These are phyloP conservation scores for Pseudogymnoascus sp. DNA, from an alignment of 2,329 filamentous ascomycete genomes.

Conservation along the genomic window DNA sequence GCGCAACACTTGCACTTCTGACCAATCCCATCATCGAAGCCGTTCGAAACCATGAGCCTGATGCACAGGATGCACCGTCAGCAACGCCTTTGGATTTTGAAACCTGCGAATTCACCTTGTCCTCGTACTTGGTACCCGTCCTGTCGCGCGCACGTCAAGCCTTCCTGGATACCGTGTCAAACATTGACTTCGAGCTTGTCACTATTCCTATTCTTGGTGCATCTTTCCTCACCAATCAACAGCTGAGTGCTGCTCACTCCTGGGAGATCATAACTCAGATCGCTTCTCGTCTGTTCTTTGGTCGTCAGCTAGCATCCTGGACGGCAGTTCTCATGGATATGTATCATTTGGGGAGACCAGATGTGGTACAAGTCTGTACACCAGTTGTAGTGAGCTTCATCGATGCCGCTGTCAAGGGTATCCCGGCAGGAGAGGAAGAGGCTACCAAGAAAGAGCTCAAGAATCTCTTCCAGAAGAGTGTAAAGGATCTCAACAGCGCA, in stretches of 20 bases:
- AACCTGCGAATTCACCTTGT: background rate
- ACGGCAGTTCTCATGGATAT: slow-evolving; percentile 18
- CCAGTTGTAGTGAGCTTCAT: slow-evolving; percentile 16
- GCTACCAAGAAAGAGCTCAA: background rate
- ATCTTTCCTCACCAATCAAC: background rate
- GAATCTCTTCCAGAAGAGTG: slow-evolving; percentile 10
- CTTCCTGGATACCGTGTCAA: background rate
- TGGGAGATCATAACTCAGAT: slow-evolving; percentile 18
- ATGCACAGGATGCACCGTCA: background rate
- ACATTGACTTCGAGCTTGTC: background rate
- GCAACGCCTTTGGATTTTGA: background rate
- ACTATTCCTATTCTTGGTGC: background rate
- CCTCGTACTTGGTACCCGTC: background rate
- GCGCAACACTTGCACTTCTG: slow-evolving; percentile 11
- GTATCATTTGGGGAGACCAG: slow-evolving; percentile 19
- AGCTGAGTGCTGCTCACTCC: background rate
- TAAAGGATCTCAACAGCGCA: slow-evolving; percentile 2
- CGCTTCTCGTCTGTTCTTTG: slow-evolving; percentile 16
- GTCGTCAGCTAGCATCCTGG: slow-evolving; percentile 17
- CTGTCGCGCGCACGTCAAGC: background rate
- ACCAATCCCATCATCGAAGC: background rate
- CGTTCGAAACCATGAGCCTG: background rate
- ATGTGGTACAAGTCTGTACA: slow-evolving; percentile 19
- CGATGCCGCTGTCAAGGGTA: slow-evolving; percentile 12
- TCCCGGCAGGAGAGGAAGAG: background rate